phyloP scores from a whole-genome alignment of 805 yeast genomes.

The Myxozyma vanderwaltii region DNA sequence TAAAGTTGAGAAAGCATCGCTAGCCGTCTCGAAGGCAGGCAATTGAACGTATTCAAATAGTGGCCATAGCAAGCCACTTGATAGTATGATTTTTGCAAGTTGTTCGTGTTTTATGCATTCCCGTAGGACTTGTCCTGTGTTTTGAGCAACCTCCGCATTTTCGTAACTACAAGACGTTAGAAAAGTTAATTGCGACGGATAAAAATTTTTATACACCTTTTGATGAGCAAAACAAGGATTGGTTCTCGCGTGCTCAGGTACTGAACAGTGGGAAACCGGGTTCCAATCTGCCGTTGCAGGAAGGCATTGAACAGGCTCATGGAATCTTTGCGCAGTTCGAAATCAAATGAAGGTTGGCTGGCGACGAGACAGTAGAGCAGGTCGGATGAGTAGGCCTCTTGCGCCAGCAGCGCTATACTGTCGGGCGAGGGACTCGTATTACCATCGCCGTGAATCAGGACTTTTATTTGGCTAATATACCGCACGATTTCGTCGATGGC shows the following conservation, averaged over 20 bases:
- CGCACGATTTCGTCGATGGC: conserved; percentile 74
- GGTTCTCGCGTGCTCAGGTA: conserved; percentile 70
- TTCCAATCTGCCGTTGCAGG: conserved; percentile 74
- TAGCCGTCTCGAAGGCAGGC: conserved; percentile 83
- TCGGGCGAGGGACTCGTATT: conserved; percentile 59
- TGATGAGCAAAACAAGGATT: conserved; percentile 61
- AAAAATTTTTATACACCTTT: conserved; percentile 18
- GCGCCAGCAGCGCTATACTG: conserved; percentile 72
- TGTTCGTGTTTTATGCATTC: conserved; percentile 82
- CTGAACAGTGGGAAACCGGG: conserved; percentile 83
- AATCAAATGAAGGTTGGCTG: conserved; percentile 69
- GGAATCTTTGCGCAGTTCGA: conserved; percentile 88
- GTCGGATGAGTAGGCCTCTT: conserved; percentile 75
- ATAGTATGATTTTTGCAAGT: conserved; percentile 62
- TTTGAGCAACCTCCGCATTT: conserved; percentile 66
- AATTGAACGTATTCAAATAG: conserved; percentile 75
- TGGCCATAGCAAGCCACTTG: conserved; percentile 68
- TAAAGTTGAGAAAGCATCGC: conserved; percentile 80
- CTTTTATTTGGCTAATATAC: conserved; percentile 62
- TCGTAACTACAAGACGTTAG: conserved; percentile 57
- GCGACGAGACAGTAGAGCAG: conserved; percentile 61
- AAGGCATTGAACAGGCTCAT: conserved; percentile 70
- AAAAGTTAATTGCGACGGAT: background rate
- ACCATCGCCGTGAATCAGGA: conserved; percentile 70
- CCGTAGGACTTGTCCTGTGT: conserved; percentile 75